Evolutionary conservation across 352 stramenopile species (phyloP).

Genomic region (Globisporangium apiculatum): DNA sequence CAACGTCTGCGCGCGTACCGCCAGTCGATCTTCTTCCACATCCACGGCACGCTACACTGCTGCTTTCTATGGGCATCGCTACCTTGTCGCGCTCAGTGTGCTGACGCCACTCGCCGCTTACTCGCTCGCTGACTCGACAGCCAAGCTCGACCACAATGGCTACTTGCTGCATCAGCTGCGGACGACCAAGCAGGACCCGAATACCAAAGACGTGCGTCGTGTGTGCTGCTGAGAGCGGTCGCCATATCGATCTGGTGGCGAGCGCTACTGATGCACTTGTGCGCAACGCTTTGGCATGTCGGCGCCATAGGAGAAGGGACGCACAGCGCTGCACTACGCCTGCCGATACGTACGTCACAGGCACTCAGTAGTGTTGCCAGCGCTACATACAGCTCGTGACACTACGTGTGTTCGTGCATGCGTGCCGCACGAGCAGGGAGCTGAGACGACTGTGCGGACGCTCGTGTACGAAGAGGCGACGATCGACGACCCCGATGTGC

Average conservation of each 20-base stretch:
- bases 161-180: conserved; percentile 58
- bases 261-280: too few species aligned
- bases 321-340: conserved; percentile 67
- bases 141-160: conserved; percentile 64
- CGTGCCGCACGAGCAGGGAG: conserved; percentile 23
- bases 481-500: conserved; percentile 70
- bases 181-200: conserved; percentile 57
- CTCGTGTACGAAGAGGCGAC: conserved; percentile 67
- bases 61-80: neutral
- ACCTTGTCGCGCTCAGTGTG: neutral
- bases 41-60: conserved; percentile 33
- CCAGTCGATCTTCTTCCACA: conserved; percentile 73
- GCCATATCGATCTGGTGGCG: too few species aligned
- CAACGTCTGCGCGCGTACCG: conserved; percentile 61
- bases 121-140: conserved; percentile 13
- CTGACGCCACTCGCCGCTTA: neutral
- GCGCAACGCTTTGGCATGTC: neutral
- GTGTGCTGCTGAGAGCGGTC: neutral
- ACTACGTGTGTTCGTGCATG: too few species aligned
- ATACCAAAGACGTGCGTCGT: conserved; percentile 54
- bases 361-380: too few species aligned
- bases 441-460: conserved; percentile 39
- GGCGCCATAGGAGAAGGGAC: conserved; percentile 54
- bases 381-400: too few species aligned
- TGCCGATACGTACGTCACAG: conserved; percentile 41